Conservation (phyloP, 2,329 filamentous ascomycete genomes). For the Coniosporium tulheliwenetii region DNA sequence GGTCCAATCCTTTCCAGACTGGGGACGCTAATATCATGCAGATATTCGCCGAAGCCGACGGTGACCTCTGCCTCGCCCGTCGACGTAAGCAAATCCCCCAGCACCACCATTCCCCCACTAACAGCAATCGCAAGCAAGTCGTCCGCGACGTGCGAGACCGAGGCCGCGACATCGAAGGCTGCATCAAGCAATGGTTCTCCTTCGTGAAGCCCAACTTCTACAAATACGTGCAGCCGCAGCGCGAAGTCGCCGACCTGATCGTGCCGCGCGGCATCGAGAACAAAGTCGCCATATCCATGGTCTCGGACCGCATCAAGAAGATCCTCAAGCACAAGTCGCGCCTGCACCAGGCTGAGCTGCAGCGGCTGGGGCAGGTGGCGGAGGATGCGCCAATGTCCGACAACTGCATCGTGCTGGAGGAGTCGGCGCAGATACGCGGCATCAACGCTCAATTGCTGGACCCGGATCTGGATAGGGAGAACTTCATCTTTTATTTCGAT, state of each 20-base stretch:
- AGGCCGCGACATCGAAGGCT: slow-evolving; percentile 82
- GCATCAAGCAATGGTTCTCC: slow-evolving; percentile 94
- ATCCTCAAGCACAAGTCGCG: slow-evolving; percentile 76
- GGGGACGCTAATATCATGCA: slow-evolving; percentile 8
- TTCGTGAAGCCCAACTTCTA: slow-evolving; percentile 97
- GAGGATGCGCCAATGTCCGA: slow-evolving; percentile 57
- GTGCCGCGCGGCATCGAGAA: slow-evolving; percentile 93
- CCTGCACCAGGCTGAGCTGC: slow-evolving; percentile 65
- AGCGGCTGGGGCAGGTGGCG: slow-evolving; percentile 56
- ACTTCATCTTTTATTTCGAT: slow-evolving; percentile 97
- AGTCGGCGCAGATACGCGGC: slow-evolving; percentile 65
- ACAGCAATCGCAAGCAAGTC: slow-evolving; percentile 32
- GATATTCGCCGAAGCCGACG: slow-evolving; percentile 95
- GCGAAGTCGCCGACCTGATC: slow-evolving; percentile 83
- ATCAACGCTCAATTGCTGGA: slow-evolving; percentile 88
- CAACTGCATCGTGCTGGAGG: slow-evolving; percentile 57
- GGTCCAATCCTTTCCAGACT: background rate
- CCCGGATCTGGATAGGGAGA: slow-evolving; percentile 62
- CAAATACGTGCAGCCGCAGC: slow-evolving; percentile 83
- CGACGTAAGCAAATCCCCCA: slow-evolving; percentile 43
- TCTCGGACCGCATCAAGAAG: slow-evolving; percentile 81
- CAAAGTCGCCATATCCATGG: slow-evolving; percentile 82
- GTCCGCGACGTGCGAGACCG: slow-evolving; percentile 78
- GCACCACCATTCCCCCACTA: slow-evolving; percentile 3
- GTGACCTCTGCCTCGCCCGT: slow-evolving; percentile 80